Percentiles rank a stretch among this genome's conserved stretches.
phyloP scores from a whole-genome alignment of 2,329 filamentous ascomycete genomes.

The Epichloe gansuensis region DNA sequence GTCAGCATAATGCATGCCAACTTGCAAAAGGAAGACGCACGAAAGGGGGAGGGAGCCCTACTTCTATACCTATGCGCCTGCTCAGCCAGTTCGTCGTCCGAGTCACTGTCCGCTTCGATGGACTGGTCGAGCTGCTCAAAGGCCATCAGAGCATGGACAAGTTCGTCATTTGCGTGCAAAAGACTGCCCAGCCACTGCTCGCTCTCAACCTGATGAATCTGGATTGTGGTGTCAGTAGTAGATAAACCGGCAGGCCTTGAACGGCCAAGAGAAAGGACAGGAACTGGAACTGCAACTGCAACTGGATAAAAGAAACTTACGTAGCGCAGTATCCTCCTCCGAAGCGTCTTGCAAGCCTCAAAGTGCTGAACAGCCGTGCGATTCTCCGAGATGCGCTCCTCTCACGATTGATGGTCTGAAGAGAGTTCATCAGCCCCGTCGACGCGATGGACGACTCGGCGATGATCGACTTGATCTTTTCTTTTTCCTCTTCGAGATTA shows the following conservation, averaged over 20 bases:
- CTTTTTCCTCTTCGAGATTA: constrained; percentile 78
- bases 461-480: constrained; percentile 75
- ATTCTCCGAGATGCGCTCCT: constrained; percentile 81
- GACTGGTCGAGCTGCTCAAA: constrained; percentile 89
- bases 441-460: constrained; percentile 80
- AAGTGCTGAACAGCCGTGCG: constrained; percentile 62
- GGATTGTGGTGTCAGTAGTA: background rate
- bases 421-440: constrained; percentile 78
- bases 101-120: constrained; percentile 63
- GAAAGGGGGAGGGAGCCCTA: constrained; percentile 14
- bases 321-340: constrained; percentile 77
- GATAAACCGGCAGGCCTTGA: background rate
- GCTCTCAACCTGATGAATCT: constrained; percentile 81
- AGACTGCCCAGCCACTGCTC: constrained; percentile 88
- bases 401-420: constrained; percentile 87
- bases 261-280: background rate
- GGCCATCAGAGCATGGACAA: constrained; percentile 86
- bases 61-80: constrained; percentile 54
- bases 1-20: background rate
- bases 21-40: constrained; percentile 13
- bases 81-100: constrained; percentile 54
- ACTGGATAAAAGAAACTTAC: constrained; percentile 22
- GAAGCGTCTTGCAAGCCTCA: constrained; percentile 73
- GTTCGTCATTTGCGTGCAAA: constrained; percentile 87
- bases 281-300: background rate